Evolutionary conservation across 108 stramenopile genomes (phyloP), one percentile per base, ranked within the genome.

Genomic region (Cyclotella kingstonii): DNA sequence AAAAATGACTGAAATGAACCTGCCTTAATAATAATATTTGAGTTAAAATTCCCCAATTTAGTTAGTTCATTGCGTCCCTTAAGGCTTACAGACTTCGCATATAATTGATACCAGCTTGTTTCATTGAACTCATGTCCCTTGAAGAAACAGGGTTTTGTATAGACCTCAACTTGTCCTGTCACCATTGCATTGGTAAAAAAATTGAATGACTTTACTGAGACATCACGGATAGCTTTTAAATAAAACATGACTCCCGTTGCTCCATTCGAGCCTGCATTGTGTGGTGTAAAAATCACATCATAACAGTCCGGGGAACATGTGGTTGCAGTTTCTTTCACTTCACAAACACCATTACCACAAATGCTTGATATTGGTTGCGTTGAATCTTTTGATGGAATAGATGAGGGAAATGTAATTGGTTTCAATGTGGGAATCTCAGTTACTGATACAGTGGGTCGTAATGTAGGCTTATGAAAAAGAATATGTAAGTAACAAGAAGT

Each of bases 321-420:
- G 23, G 3, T 28, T 1, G 27, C 28, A 25, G 41, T 25, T 18
- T 57, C 55, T 14, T 25, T 42, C 26, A 26, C 41, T 2, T 42
- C 55, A 27, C 55, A 57, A 9, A 57, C 25, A 26, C 41, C 41
- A 26, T 57, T 28, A 5, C 55, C 55, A 57, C 55, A 57, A n/a
- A n/a, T n/a, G n/a, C n/a, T n/a, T n/a, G n/a, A n/a, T n/a, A n/a
- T n/a, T n/a, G n/a, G n/a, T n/a, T n/a, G n/a, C n/a, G n/a, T n/a
- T n/a, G n/a, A n/a, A n/a, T n/a, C n/a, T n/a, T n/a, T n/a, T n/a
- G n/a, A n/a, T n/a, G n/a, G n/a, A n/a, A n/a, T n/a, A n/a, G n/a
- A n/a, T n/a, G n/a, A n/a, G n/a, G n/a, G n/a, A n/a, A n/a, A n/a
- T n/a, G n/a, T n/a, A n/a, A n/a, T n/a, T n/a, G n/a, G n/a, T n/a